These are phyloP conservation scores for Colletotrichum spinosum DNA, from an alignment of 2,329 filamentous ascomycete genomes.

Conservation along the genomic window DNA sequence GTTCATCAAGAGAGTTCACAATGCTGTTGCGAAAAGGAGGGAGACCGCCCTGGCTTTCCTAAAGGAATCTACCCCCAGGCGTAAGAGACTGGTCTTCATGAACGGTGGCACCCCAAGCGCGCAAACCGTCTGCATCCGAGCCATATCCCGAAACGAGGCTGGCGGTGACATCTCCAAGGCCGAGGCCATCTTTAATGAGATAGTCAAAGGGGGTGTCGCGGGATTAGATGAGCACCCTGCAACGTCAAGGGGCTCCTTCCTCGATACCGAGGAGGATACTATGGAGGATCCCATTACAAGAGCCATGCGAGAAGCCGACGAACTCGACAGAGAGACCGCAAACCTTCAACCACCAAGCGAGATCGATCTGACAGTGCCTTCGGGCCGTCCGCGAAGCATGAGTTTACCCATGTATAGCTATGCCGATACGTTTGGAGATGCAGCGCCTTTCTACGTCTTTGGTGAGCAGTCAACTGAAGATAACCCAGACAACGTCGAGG, in stretches of 20 bases:
- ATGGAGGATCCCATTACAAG: slow-evolving; percentile 62
- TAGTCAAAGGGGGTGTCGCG: slow-evolving; percentile 62
- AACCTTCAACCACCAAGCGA: slow-evolving; percentile 62
- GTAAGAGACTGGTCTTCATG: slow-evolving; percentile 69
- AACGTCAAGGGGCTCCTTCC: slow-evolving; percentile 20
- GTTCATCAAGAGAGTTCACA: slow-evolving; percentile 63
- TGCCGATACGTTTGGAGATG: slow-evolving; percentile 55
- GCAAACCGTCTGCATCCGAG: slow-evolving; percentile 63
- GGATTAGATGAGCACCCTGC: slow-evolving; percentile 45
- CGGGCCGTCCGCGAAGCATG: slow-evolving; percentile 57
- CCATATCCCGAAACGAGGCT: slow-evolving; percentile 65
- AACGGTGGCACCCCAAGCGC: slow-evolving; percentile 69
- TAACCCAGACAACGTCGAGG: background rate
- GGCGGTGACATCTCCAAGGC: slow-evolving; percentile 62
- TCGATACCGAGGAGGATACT: slow-evolving; percentile 13
- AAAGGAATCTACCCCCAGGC: slow-evolving; percentile 54
- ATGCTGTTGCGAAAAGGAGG: slow-evolving; percentile 59
- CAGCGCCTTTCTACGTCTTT: slow-evolving; percentile 62
- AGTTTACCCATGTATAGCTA: slow-evolving; percentile 62
- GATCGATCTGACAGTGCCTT: slow-evolving; percentile 56
- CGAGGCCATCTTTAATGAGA: slow-evolving; percentile 60
- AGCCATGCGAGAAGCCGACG: slow-evolving; percentile 71
- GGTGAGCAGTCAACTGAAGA: slow-evolving; percentile 45
- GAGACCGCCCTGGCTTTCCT: slow-evolving; percentile 65
- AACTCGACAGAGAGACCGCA: slow-evolving; percentile 66